These are phyloP conservation scores for Coniochaeta ligniaria DNA, from an alignment of 2,329 filamentous ascomycete species.

Conservation along the genomic window DNA sequence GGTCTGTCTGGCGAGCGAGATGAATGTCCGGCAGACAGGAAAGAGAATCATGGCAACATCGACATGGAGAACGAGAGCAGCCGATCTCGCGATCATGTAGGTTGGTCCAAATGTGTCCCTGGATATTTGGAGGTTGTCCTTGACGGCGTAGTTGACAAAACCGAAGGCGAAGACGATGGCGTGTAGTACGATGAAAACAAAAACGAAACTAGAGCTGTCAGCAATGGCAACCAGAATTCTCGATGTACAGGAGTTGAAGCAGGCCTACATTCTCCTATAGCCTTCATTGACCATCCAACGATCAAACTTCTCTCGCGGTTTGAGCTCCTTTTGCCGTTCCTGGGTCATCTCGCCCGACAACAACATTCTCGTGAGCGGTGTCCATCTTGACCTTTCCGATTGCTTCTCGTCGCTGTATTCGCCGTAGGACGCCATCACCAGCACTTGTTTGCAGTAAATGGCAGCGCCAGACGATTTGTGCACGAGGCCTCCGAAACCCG, in stretches of 20 bases:
- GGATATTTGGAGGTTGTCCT: slow-evolving; percentile 63
- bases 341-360: slow-evolving; percentile 76
- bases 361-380: slow-evolving; percentile 74
- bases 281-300: slow-evolving; percentile 89
- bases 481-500: slow-evolving; percentile 3
- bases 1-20: slow-evolving; percentile 73
- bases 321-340: slow-evolving; percentile 62
- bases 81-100: slow-evolving; percentile 68
- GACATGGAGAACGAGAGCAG: slow-evolving; percentile 72
- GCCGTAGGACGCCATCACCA: slow-evolving; percentile 26
- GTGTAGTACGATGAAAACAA: slow-evolving; percentile 67
- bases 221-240: not conserved
- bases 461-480: slow-evolving; percentile 7
- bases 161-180: slow-evolving; percentile 72
- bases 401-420: slow-evolving; percentile 30
- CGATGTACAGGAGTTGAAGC: not conserved
- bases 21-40: slow-evolving; percentile 77
- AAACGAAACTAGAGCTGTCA: slow-evolving; percentile 55
- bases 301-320: slow-evolving; percentile 66
- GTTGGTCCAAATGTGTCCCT: slow-evolving; percentile 66
- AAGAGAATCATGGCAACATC: slow-evolving; percentile 75
- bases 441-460: slow-evolving; percentile 5
- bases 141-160: slow-evolving; percentile 72
- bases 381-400: slow-evolving; percentile 73
- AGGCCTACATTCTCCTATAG: slow-evolving; percentile 66